Evolutionary conservation across 495 filamentous ascomycete species (phyloP).

Genomic region (Penicillium arizonense): DNA sequence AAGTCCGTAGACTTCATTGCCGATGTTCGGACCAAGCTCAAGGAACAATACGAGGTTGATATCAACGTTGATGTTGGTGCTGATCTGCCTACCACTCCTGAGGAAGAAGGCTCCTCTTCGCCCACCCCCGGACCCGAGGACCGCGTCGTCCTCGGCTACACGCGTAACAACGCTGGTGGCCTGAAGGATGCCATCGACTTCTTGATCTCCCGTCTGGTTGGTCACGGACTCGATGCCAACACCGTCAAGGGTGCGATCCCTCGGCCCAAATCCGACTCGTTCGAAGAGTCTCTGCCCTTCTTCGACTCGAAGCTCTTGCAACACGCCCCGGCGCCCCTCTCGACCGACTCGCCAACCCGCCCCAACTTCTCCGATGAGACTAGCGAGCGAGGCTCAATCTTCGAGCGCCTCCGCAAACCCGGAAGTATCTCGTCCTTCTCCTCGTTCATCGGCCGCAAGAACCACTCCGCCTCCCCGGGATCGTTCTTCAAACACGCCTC

Average conservation of each 20-base stretch:
- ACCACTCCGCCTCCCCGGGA: conserved; percentile 77
- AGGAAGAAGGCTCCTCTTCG: conserved; percentile 37
- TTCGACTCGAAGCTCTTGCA: conserved; percentile 96
- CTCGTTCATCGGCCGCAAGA: conserved; percentile 90
- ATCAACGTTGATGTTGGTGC: conserved; percentile 60
- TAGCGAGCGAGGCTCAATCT: conserved; percentile 76
- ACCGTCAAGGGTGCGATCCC: conserved; percentile 91
- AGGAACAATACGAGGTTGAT: conserved; percentile 87
- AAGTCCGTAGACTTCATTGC: conserved; percentile 71
- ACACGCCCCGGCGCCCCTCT: conserved; percentile 74
- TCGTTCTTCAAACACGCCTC: conserved; percentile 92
- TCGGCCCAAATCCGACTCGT: conserved; percentile 96
- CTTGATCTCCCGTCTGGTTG: conserved; percentile 76
- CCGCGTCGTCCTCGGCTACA: conserved; percentile 70
- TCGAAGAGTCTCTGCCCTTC: conserved; percentile 92
- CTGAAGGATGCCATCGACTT: conserved; percentile 96
- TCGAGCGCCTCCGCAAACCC: conserved; percentile 87
- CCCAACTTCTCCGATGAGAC: conserved; percentile 74
- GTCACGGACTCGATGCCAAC: conserved; percentile 78
- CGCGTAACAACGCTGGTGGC: conserved; percentile 93
- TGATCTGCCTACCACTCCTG: conserved; percentile 22
- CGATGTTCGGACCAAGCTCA: conserved; percentile 79
- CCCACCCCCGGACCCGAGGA: conserved; percentile 44
- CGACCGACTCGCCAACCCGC: conserved; percentile 81
- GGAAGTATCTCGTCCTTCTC: conserved; percentile 90